Base-by-base conservation (phyloP, 352 stramenopile species). In the Paralagenidium karlingii region DNA sequence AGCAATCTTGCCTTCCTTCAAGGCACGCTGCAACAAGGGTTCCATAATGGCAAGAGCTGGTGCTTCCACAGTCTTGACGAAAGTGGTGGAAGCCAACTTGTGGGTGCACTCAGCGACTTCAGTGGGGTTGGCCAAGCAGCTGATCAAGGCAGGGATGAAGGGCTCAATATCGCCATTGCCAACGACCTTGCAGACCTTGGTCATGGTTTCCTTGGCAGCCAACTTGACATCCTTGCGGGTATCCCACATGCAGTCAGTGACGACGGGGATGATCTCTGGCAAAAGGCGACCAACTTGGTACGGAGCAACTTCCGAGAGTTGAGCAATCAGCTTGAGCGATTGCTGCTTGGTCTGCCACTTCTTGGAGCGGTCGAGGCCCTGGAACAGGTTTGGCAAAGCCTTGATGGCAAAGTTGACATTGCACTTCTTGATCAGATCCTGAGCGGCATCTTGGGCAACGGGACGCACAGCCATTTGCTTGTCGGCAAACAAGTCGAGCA, bases 161-260 rank as follows among this genome's bases (percentile, higher is more conserved):
- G 97, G 94, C 68, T 99, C 94, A 53, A 99, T 98, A 79, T 99
- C 96, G 51, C 84, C 86, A 91, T 99, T 99, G 55, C 91, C 94
- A 45, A 98, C 96, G 19, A 98, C 91, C 45, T 96, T 82, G 57
- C 96, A 96, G 6, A 95, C 85, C 52, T 84, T 86, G 38, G 82
- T 87, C 84, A 98, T 97, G 29, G 95, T 95, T 8, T 77, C 74
- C 43, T 91, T 96, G 19, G 94, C 84, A 25, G 93, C 92, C 11
- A 80, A 55, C 79, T 97, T 98, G 25, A 99, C 93, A 55, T 99
- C 89, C 63, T 97, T 97, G 65, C 97, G 97, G 9, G 94, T 98
- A 66, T 99, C 96, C 85, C 93, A 98, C 85, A 99, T 98, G 63
- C 87, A 97, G 34, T 96, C 91, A 13, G 94, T 98, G 38, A 99